Conservation (phyloP, 345 rosid species). For the Streptanthus diversifolius region DNA sequence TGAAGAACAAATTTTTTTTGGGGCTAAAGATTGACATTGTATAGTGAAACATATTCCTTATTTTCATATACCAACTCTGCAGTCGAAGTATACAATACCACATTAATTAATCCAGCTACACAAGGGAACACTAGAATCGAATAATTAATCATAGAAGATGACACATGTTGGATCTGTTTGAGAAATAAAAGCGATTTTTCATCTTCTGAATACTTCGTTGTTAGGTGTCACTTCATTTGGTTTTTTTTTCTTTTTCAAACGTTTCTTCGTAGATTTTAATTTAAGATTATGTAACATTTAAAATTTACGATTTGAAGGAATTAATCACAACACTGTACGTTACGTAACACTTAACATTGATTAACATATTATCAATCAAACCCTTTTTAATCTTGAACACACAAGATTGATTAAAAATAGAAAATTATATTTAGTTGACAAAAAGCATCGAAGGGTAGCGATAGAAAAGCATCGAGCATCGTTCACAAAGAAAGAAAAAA, state of each 20-base stretch:
- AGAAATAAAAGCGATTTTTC: background rate
- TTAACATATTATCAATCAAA: background rate
- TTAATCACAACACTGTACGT: background rate
- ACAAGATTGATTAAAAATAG: conserved; percentile 3
- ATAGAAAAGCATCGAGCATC: conserved; percentile 24
- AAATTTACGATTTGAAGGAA: background rate
- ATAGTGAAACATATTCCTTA: background rate
- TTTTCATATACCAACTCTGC: background rate
- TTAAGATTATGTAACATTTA: background rate
- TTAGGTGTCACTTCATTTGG: background rate
- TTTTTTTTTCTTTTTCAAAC: background rate
- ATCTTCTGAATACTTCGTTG: background rate
- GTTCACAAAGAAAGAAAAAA: background rate
- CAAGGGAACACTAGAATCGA: background rate
- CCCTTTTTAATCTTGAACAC: background rate
- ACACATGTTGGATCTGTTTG: background rate
- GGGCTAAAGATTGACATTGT: no score
- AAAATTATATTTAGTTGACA: background rate
- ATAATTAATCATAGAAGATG: background rate
- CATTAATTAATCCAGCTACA: background rate
- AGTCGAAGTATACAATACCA: background rate
- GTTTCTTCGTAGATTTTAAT: background rate
- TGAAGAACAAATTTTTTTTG: no score
- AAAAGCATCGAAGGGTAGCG: conserved; percentile 7
- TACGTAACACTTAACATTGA: background rate